Evolutionary conservation across 169 alveolate genomes (phyloP), one percentile per base, ranked within the genome.

Genomic region (Sarcocystis neurona): DNA sequence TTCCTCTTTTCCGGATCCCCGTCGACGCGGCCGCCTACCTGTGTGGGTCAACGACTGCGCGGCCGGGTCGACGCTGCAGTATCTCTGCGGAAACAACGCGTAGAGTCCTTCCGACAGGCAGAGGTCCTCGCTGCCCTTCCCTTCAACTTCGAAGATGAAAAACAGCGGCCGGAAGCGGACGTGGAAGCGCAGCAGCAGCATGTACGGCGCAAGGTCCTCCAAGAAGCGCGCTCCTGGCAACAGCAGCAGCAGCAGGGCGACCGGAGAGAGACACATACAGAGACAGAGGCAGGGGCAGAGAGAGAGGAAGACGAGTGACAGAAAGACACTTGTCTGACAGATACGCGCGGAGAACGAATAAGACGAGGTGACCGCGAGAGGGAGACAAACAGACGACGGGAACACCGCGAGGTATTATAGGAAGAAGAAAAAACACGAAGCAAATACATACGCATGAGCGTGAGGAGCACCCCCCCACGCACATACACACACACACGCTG

Each of bases 31-130:
- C 37, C 12, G 3, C 75, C 32, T 43, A 84, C 89, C 89, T 4
- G 89, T 84, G 47, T 63, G 89, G 58, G 82, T 74, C 3, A 84
- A 58, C 58, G 74, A 78, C 74, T 84, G 89, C 0, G 89, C 84
- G 47, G 72, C 74, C n/a, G 89, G 89, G 32, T 84, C 89, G 41
- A 84, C 66, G 0, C 84, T n/a, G 74, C 89, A 84, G 89, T 84
- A 84, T 43, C 37, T 44, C 6, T 60, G 70, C 30, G 89, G 89
- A 44, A 63, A 84, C 60, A 47, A 48, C 44, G 30, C 70, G 37
- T 84, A 84, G 48, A 84, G 50, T 3, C 89, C 89, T 56, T 68
- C 66, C n/a, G 89, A 63, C 34, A 84, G 84, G 10, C 89, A 84
- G 6, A 84, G 74, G 47, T 84, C 89, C 37, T 66, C 84, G 0